Evolutionary conservation across 257 asterid species (phyloP).

Genomic region (Buddleja alternifolia): DNA sequence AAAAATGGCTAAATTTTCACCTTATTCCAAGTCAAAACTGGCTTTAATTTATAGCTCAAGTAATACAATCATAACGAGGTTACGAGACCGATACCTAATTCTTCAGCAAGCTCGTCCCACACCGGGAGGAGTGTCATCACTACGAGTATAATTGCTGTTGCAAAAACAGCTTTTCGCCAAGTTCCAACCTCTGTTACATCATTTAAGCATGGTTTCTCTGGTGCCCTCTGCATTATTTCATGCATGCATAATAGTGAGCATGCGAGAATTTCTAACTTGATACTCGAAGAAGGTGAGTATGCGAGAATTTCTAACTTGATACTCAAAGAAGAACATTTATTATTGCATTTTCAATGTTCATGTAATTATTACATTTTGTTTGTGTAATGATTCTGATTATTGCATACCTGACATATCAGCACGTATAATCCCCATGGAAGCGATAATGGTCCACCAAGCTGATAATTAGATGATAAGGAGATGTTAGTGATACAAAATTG

Average conservation of each 20-base stretch:
- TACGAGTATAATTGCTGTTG: slow-evolving; percentile 56
- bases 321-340: neutral
- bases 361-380: neutral
- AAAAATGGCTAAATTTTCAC: slow-evolving; percentile 6
- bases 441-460: slow-evolving; percentile 96
- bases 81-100: slow-evolving; percentile 84
- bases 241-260: slow-evolving; percentile 11
- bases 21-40: slow-evolving; percentile 44
- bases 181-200: slow-evolving; percentile 91
- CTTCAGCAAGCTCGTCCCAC: slow-evolving; percentile 98
- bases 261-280: neutral
- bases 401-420: slow-evolving; percentile 87
- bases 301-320: neutral
- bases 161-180: slow-evolving; percentile 66
- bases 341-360: neutral
- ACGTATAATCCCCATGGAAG: slow-evolving; percentile 99
- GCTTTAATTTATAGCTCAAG: slow-evolving; percentile 26
- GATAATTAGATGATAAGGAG: slow-evolving; percentile 29
- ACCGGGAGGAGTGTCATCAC: slow-evolving; percentile 87
- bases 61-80: slow-evolving; percentile 47
- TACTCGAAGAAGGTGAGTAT: slow-evolving; percentile 9
- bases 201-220: slow-evolving; percentile 95
- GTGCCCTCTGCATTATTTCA: slow-evolving; percentile 63
- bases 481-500: slow-evolving; percentile 7
- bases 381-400: neutral